Conservation (phyloP, 495 filamentous ascomycete genomes). For the Hypomontagnella submonticulosa region DNA sequence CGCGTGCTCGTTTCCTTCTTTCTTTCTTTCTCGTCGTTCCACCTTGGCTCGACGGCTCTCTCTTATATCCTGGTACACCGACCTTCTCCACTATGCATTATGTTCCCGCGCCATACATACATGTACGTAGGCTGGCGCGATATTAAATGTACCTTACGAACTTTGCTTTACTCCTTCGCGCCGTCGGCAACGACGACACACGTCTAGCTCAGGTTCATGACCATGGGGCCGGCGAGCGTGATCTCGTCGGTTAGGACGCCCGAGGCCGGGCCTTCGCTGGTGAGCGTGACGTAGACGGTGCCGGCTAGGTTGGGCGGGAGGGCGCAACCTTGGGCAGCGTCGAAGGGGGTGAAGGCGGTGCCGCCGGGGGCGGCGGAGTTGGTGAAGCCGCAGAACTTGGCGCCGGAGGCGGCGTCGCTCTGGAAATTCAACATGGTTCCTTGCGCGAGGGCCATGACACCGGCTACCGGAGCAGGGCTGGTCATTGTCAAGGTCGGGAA, state of each 20-base stretch:
- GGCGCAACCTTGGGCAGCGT: conserved; percentile 57
- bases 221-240: conserved; percentile 63
- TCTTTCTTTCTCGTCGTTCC: background rate
- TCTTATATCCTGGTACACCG: too few species aligned
- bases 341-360: conserved; percentile 63
- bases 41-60: background rate
- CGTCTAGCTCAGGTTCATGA: conserved; percentile 61
- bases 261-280: conserved; percentile 54
- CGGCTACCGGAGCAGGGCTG: conserved; percentile 54
- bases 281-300: conserved; percentile 65
- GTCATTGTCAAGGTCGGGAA: conserved; percentile 67
- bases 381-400: conserved; percentile 67
- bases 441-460: conserved; percentile 57
- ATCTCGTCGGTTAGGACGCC: conserved; percentile 62
- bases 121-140: conserved; percentile 1
- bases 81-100: too few species aligned
- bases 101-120: too few species aligned
- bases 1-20: conserved; percentile 27
- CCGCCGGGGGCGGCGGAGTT: conserved; percentile 62
- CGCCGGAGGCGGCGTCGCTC: conserved; percentile 55
- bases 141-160: conserved; percentile 26
- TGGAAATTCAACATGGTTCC: conserved; percentile 55
- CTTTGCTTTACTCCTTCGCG: background rate
- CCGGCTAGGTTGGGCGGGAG: conserved; percentile 64
- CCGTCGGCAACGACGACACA: too few species aligned